These are phyloP conservation scores for Arthrobotrys entomopaga DNA, from an alignment of 2,329 filamentous ascomycete genomes.

Conservation along the genomic window DNA sequence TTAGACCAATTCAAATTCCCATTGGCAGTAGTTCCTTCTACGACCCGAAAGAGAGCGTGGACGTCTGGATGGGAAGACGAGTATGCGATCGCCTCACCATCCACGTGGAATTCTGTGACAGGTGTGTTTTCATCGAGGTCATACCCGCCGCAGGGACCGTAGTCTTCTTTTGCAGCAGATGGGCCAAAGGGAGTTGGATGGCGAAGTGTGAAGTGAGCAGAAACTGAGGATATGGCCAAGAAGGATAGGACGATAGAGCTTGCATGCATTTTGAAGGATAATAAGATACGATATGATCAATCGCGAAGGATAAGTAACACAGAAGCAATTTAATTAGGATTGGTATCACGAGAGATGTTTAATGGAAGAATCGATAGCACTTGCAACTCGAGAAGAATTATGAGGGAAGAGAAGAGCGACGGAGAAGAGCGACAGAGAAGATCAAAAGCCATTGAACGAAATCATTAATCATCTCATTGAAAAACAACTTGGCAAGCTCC, in stretches of 20 bases:
- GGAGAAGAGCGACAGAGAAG: neutral
- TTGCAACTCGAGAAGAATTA: neutral
- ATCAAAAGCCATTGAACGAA: too few species aligned
- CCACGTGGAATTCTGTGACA: constrained; percentile 61
- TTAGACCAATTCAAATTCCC: constrained; percentile 67
- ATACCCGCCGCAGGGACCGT: constrained; percentile 68
- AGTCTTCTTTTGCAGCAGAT: constrained; percentile 65
- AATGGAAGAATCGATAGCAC: too few species aligned
- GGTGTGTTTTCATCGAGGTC: constrained; percentile 64
- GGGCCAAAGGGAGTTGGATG: constrained; percentile 66
- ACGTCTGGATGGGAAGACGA: constrained; percentile 67
- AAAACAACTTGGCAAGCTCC: too few species aligned
- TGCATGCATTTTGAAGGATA: constrained; percentile 28
- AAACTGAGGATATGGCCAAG: constrained; percentile 41
- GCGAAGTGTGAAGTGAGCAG: constrained; percentile 69
- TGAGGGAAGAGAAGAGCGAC: neutral
- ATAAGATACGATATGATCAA: neutral
- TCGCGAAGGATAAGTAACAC: neutral
- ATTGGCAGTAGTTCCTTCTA: constrained; percentile 65
- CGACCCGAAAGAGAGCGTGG: constrained; percentile 68
- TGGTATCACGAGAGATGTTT: too few species aligned
- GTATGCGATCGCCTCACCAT: constrained; percentile 67
- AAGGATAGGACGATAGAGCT: constrained; percentile 28
- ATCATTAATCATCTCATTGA: too few species aligned
- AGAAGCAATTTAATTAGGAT: constrained; percentile 9